Percentiles rank a stretch among this genome's conserved stretches.
These are phyloP conservation scores for Mortierella sp. DNA, from an alignment of 371 early-diverging fungal species.

Conservation along the genomic window DNA sequence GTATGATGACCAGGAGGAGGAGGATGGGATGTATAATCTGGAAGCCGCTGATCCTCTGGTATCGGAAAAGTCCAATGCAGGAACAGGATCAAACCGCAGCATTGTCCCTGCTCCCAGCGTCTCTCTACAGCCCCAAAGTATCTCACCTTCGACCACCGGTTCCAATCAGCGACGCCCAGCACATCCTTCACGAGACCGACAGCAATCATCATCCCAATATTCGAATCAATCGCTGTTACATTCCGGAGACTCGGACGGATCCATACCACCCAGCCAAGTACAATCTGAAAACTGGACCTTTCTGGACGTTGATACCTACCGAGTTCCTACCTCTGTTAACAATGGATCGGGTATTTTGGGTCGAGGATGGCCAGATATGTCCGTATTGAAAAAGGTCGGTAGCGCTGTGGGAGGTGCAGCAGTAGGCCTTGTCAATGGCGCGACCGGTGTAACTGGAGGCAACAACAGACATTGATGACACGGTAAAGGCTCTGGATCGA, in stretches of 20 bases:
- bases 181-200: slow-evolving; percentile 34
- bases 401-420: slow-evolving; percentile 50
- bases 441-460: slow-evolving; percentile 15
- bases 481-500: no score
- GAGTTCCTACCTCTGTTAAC: slow-evolving; percentile 36
- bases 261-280: slow-evolving; percentile 2
- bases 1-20: slow-evolving; percentile 48
- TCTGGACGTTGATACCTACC: slow-evolving; percentile 38
- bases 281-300: slow-evolving; percentile 53
- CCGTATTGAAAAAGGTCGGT: slow-evolving; percentile 30
- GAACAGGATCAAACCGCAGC: background rate
- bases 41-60: background rate
- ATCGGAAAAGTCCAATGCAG: background rate
- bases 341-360: slow-evolving; percentile 28
- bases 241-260: background rate
- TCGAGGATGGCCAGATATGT: slow-evolving; percentile 45
- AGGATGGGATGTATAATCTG: slow-evolving; percentile 43
- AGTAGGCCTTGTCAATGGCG: slow-evolving; percentile 31
- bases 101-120: background rate
- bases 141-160: background rate
- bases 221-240: background rate
- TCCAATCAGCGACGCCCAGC: slow-evolving; percentile 28
- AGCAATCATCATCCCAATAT: slow-evolving; percentile 11
- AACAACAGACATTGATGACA: no score
- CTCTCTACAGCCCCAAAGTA: background rate